Evolutionary conservation across 2,329 filamentous ascomycete genomes (phyloP), one percentile per base, ranked within the genome.

Genomic region (Scopulariopsis brevicaulis): DNA sequence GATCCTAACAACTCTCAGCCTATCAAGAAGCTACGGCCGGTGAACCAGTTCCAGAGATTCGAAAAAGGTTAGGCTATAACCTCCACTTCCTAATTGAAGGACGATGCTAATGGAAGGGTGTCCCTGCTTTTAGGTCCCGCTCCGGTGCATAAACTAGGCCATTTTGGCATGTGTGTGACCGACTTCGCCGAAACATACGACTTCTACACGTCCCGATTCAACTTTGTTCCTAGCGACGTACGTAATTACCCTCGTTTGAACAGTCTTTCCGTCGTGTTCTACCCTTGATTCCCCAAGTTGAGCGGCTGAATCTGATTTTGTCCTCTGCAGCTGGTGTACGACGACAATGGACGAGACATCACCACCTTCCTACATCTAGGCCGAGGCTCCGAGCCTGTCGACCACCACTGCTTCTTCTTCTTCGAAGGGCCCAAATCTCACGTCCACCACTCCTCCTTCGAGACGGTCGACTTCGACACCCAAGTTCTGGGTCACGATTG

Each of bases 401-500:
- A 84, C 64, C 81, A 84, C 63, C 81, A 84, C 63, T 50, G 54
- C 54, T 56, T 56, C 40, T 56, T 56, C 54, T 34, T 56, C 55
- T 50, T 52, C 32, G 40, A 24, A n/a, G 55, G 55, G 11, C 55
- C 55, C 18, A 52, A 56, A 28, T 50, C 22, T 14, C 46, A 56
- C 34, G 53, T 63, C 15, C 66, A 68, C 57, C 66, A 70, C 59
- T 59, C 58, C 2, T 68, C 65, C 15, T 69, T 62, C 57, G 67
- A 85, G 63, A 78, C 84, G 0, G 74, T 80, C 37, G 80, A 85
- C 64, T 82, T 82, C 61, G 83, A 86, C 64, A 79, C 77, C 1
- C 82, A 86, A 71, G 69, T 74, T n/a, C 66, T 85, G 2, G 83
- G 82, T 0, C 83, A 86, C 65, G 71, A 82, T 55, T 84, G 79